Evolutionary conservation across 169 alveolate species (phyloP), one percentile per base, ranked within the genome.

Genomic region (Plasmodium relictum): DNA sequence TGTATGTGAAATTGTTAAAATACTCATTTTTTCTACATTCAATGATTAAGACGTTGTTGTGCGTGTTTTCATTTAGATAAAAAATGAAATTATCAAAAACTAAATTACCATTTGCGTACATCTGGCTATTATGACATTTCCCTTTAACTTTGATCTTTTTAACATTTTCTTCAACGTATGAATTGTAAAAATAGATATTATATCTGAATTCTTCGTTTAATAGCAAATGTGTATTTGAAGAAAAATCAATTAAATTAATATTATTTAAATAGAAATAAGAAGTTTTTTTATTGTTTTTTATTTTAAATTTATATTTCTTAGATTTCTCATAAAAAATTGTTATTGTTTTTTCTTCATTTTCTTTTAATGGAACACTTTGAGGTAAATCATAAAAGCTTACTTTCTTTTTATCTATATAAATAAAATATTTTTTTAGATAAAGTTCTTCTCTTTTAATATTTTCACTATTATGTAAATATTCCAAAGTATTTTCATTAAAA

Each of bases 321-420:
- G 16, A 20, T 9, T 61, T 54, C 54, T 73, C 87, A 41, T 54
- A 73, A 39, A 58, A 54, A n/a, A 73, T 73, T 41, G 71, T 20
- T 73, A 73, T 10, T 56, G 24, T 22, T 42, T 31, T 56, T 54
- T 73, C 22, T 56, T 63, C 56, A 26, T 12, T 61, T 20, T 24
- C 61, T 44, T n/a, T 8, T 24, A 73, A 20, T 39, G 44, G 54
- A 22, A 73, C 24, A 20, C 20, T 73, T 41, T 73, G 54, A n/a
- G 87, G 87, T 22, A 73, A 54, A 73, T 73, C 87, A 37, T 59
- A 56, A 20, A 73, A 56, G 54, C 54, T 9, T 44, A 73, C 70
- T 63, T 73, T 73, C 16, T 73, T 37, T 18, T 73, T 56, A 61
- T 73, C 54, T 42, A 73, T 61, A 73, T 73, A 58, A 56, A 73